Evolutionary conservation across 2,329 filamentous ascomycete genomes (phyloP), one percentile per base, ranked within the genome.

Genomic region (Penicillium oxalicum): DNA sequence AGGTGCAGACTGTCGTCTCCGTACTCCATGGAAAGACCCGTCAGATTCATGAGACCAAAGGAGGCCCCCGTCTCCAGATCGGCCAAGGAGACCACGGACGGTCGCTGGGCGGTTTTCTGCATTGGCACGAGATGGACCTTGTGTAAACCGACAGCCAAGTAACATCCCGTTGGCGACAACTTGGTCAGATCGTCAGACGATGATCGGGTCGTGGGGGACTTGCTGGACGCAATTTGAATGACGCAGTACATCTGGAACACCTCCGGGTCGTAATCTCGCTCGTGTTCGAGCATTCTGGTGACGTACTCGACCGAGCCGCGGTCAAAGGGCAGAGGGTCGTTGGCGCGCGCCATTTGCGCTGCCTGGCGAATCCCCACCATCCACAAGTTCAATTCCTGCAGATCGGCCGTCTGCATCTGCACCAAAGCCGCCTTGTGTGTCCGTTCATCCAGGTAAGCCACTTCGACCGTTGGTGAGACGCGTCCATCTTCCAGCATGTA

Each of bases 161-260:
- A 86, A 65, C 80, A 86, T 25, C 85, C 78, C 8, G 78, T 81
- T 8, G 82, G 81, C 35, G 77, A 77, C 27, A 83, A 67, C 60
- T 86, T 87, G 42, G 80, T 75, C 38, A 87, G 65, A 56, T 87
- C 84, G 50, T 87, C 84, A 12, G 79, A 78, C 6, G 84, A 84
- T 3, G 81, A 77, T 46, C 79, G 73, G 32, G 74, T 32, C 29
- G 29, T 72, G 29, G 71, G 69, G 13, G 74, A 72, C 66, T 83
- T 84, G 55, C 74, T 73, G 9, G 75, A 68, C n/a, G 78, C 74
- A 52, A 83, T 77, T 60, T 84, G 79, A 26, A 86, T 81, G 7
- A 86, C 82, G 52, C 83, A 81, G 70, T 84, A 87, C 57, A 87
- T 79, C 53, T 79, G 78, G 64, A 86, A 87, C 53, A 81, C 79